Conservation (phyloP, 768 basidiomycete species). For the Filobasidium floriforme region DNA sequence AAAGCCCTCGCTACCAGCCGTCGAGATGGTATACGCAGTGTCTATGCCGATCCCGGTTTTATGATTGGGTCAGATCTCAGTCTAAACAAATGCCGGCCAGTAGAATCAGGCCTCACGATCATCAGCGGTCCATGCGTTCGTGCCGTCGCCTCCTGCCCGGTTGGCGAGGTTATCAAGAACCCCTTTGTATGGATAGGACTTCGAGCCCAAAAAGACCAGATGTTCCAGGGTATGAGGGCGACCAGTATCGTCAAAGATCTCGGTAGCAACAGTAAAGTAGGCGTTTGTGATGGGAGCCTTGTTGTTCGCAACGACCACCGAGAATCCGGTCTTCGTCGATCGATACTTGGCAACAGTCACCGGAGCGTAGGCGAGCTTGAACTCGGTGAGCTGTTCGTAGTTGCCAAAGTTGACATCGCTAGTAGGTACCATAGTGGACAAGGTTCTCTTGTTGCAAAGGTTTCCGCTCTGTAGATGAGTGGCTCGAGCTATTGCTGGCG, state of each 20-base stretch:
- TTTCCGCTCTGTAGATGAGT: no score
- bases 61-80: neutral
- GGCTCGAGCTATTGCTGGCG: no score
- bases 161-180: slow-evolving; percentile 92
- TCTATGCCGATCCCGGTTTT: slow-evolving; percentile 39
- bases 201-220: slow-evolving; percentile 88
- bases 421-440: neutral
- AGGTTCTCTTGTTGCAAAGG: neutral
- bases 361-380: slow-evolving; percentile 72
- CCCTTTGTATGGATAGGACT: slow-evolving; percentile 92
- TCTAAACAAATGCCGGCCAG: neutral
- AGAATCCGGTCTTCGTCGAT: slow-evolving; percentile 77
- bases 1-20: slow-evolving; percentile 83
- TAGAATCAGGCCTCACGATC: slow-evolving; percentile 25
- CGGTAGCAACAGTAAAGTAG: slow-evolving; percentile 80
- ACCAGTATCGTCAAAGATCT: slow-evolving; percentile 91
- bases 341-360: slow-evolving; percentile 79
- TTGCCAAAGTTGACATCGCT: slow-evolving; percentile 53
- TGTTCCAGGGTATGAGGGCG: slow-evolving; percentile 96
- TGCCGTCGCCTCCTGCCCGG: slow-evolving; percentile 54
- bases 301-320: slow-evolving; percentile 82
- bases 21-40: slow-evolving; percentile 91
- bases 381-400: slow-evolving; percentile 70
- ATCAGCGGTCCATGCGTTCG: slow-evolving; percentile 92
- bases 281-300: slow-evolving; percentile 84